phyloP scores from a whole-genome alignment of 2,329 filamentous ascomycete genomes.

The Thielaviopsis punctulata region DNA sequence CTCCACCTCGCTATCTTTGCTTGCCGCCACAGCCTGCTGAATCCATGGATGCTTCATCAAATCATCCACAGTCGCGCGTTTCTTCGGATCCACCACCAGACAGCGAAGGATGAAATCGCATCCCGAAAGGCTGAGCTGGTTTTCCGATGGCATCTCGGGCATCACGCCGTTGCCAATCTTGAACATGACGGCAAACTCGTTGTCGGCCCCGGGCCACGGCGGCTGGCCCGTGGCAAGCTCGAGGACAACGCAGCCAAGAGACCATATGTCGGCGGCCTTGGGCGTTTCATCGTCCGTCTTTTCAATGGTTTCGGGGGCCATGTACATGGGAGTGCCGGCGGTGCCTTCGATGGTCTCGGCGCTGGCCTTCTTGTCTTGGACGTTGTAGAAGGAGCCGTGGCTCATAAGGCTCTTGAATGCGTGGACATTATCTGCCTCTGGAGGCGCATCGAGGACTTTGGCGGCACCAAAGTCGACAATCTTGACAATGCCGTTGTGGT shows the following conservation, averaged over 20 bases:
- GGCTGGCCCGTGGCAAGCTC: conserved; percentile 94
- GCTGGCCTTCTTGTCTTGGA: neutral
- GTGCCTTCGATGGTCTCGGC: conserved; percentile 28
- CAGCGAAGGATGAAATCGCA: conserved; percentile 79
- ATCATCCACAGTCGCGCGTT: conserved; percentile 68
- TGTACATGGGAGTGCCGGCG: conserved; percentile 99
- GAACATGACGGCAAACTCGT: conserved; percentile 99
- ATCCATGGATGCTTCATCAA: conserved; percentile 90
- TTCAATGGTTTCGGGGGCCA: conserved; percentile 97
- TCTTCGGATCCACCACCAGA: conserved; percentile 68
- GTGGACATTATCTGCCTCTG: conserved; percentile 39
- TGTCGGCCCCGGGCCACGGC: conserved; percentile 90
- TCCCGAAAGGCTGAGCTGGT: conserved; percentile 70
- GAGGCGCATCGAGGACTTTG: conserved; percentile 90
- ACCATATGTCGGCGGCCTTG: conserved; percentile 89
- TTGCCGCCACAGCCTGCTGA: conserved; percentile 37
- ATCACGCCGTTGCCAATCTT: conserved; percentile 96
- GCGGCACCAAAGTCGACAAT: conserved; percentile 97
- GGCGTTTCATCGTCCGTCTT: conserved; percentile 48
- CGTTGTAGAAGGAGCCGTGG: conserved; percentile 40
- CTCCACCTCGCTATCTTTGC: conserved; percentile 44
- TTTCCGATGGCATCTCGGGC: conserved; percentile 61
- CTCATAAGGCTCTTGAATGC: conserved; percentile 32
- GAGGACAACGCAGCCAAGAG: conserved; percentile 84
- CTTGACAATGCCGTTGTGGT: conserved; percentile 96